Evolutionary conservation across 2,329 filamentous ascomycete genomes (phyloP).

Genomic region (Cercospora beticola): DNA sequence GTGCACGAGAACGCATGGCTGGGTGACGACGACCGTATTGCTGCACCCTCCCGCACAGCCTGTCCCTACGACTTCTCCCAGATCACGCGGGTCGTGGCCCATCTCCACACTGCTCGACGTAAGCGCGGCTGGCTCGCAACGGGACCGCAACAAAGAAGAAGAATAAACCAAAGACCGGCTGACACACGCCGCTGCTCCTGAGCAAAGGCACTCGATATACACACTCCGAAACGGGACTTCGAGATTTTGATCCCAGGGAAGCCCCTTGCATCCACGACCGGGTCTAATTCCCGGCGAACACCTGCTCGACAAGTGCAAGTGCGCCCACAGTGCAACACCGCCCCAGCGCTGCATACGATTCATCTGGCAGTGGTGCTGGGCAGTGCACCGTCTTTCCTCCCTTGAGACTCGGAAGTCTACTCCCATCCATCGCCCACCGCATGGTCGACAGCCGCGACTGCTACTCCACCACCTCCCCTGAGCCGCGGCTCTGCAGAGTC

Average conservation of each 20-base stretch:
- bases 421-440: background rate
- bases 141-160: background rate
- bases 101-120: background rate
- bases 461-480: constrained; percentile 5
- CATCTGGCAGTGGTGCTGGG: background rate
- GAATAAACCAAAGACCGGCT: background rate
- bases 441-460: constrained; percentile 3
- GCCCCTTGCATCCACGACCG: constrained; percentile 15
- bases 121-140: background rate
- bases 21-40: background rate
- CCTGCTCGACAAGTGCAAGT: background rate
- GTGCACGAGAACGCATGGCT: background rate
- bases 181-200: background rate
- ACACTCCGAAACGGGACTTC: background rate
- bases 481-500: constrained; percentile 7
- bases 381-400: background rate
- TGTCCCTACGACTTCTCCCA: background rate
- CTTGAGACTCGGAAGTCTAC: background rate
- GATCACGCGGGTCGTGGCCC: background rate
- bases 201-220: background rate
- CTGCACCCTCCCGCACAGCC: background rate
- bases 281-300: constrained; percentile 21
- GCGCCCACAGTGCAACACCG: background rate
- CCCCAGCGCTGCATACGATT: background rate
- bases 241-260: constrained; percentile 11